Percentiles rank a stretch among this genome's conserved stretches.
These are phyloP conservation scores for Lepidium africanum DNA, from an alignment of 345 rosid species.

Conservation along the genomic window DNA sequence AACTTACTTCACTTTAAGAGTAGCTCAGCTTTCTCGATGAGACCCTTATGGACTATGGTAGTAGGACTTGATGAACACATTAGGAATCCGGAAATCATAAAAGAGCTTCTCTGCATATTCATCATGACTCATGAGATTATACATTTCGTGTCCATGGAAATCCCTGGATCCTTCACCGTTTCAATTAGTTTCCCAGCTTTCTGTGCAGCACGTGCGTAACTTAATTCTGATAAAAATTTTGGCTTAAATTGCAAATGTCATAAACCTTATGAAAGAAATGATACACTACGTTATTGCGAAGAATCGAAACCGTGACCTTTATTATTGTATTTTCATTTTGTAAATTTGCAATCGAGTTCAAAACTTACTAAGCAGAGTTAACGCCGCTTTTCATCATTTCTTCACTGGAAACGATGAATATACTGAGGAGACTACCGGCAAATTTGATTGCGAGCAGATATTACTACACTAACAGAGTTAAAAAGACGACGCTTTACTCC, in stretches of 20 bases:
- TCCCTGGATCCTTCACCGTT: neutral
- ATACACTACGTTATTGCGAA: too few species aligned
- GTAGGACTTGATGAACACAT: neutral
- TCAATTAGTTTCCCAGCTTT: too few species aligned
- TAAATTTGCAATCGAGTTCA: neutral
- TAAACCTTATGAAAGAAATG: neutral
- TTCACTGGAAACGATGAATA: constrained; percentile 11
- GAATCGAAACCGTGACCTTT: neutral
- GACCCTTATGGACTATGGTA: neutral
- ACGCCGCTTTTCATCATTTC: neutral
- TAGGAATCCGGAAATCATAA: neutral
- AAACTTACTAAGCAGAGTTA: neutral
- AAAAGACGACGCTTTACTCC: constrained; percentile 55
- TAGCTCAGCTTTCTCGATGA: neutral
- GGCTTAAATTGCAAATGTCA: neutral
- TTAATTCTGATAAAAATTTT: neutral
- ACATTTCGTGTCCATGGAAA: neutral
- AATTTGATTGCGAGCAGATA: constrained; percentile 34
- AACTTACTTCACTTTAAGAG: neutral
- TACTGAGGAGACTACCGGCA: constrained; percentile 19
- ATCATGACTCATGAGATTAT: neutral
- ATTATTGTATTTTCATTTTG: neutral
- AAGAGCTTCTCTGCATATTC: neutral
- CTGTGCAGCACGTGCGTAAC: too few species aligned
- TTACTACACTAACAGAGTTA: constrained; percentile 55